Conservation (phyloP, 176 grass and related monocot species). For the Calamus simplicifolius region DNA sequence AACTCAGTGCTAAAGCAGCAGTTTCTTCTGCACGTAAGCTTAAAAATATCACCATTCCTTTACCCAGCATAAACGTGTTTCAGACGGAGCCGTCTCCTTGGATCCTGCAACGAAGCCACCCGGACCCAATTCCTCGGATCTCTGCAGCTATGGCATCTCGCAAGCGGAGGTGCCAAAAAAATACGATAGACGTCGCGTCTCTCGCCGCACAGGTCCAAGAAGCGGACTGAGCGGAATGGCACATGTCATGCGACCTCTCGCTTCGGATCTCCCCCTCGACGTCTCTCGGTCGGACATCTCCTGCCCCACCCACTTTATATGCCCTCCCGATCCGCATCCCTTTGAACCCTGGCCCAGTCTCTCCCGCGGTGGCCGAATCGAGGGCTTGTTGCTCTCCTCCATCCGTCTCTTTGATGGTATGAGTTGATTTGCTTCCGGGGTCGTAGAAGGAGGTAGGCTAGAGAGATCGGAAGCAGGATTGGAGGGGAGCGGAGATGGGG, state of each 20-base stretch:
- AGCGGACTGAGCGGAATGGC: slow-evolving; percentile 17
- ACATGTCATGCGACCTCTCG: slow-evolving; percentile 22
- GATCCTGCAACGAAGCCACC: too few relatives aligned
- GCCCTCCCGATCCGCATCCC: not conserved
- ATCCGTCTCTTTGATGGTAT: too few relatives aligned
- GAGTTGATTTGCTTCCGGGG: slow-evolving; percentile 12
- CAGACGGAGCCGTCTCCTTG: too few relatives aligned
- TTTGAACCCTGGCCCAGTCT: not conserved
- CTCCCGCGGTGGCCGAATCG: not conserved
- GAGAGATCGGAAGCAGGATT: not conserved
- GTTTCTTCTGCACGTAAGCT: too few relatives aligned
- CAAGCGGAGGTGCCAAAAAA: too few relatives aligned
- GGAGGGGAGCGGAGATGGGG: slow-evolving; percentile 35
- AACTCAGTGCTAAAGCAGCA: too few relatives aligned
- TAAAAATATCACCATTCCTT: too few relatives aligned
- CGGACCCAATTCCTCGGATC: too few relatives aligned
- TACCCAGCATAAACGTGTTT: too few relatives aligned
- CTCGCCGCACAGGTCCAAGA: not conserved
- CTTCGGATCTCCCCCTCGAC: slow-evolving; percentile 9
- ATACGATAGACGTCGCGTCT: too few relatives aligned
- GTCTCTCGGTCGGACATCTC: slow-evolving; percentile 2
- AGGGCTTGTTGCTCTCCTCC: too few relatives aligned
- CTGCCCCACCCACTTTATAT: not conserved
- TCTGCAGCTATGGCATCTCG: too few relatives aligned
- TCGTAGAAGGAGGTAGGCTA: not conserved